Evolutionary conservation across 1,139 yeast species (phyloP).

Genomic region (Zygotorulaspora mrakii): DNA sequence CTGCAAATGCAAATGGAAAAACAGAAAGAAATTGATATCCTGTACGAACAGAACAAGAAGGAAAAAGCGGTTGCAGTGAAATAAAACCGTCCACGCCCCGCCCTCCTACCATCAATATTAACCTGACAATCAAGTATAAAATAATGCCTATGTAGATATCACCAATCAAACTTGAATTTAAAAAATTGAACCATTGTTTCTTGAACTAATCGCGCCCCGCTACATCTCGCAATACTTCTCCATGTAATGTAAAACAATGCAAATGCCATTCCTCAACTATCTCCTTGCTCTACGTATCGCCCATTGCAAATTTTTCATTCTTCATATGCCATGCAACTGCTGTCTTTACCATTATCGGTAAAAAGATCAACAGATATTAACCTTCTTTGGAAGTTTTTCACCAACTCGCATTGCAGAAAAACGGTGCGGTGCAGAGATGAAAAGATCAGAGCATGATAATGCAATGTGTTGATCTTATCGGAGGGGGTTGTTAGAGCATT

Average conservation of each 20-base stretch:
- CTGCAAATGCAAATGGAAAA: conserved; percentile 58
- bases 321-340: background rate
- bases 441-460: conserved; percentile 2
- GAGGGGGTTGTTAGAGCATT: background rate
- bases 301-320: background rate
- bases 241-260: too few relatives aligned
- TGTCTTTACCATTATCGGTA: background rate
- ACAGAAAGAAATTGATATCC: conserved; percentile 42
- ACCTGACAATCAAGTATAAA: too few relatives aligned
- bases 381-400: background rate
- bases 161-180: too few relatives aligned
- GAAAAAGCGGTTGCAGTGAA: too few relatives aligned
- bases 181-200: too few relatives aligned
- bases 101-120: too few relatives aligned
- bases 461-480: background rate
- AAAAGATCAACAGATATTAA: background rate
- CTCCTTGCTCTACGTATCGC: too few relatives aligned
- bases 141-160: too few relatives aligned
- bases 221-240: too few relatives aligned
- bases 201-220: too few relatives aligned
- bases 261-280: too few relatives aligned
- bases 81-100: too few relatives aligned
- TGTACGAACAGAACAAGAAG: conserved; percentile 33
- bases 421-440: conserved; percentile 4
- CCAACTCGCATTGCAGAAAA: background rate